Evolutionary conservation across 192 early-diverging fungal genomes (phyloP).

Genomic region (Coemansia pectinata): DNA sequence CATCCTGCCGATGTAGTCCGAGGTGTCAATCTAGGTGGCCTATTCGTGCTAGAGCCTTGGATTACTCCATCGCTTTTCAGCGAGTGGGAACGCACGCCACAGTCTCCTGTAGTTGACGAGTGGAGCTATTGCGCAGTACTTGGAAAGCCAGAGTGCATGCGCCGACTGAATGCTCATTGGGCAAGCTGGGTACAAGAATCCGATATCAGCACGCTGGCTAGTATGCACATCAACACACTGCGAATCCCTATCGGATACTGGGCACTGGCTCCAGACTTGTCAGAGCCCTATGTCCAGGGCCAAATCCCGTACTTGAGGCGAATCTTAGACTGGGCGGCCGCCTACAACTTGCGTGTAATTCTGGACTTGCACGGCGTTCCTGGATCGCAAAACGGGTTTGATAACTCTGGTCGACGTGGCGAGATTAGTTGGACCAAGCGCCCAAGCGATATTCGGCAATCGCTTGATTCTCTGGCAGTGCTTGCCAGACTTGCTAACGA

Average conservation of each 20-base stretch:
- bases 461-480: constrained; percentile 29
- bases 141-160: constrained; percentile 57
- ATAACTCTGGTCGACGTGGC: constrained; percentile 51
- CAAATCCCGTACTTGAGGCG: constrained; percentile 58
- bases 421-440: constrained; percentile 47
- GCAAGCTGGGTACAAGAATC: constrained; percentile 61
- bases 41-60: constrained; percentile 71
- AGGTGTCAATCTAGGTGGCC: constrained; percentile 72
- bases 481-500: constrained; percentile 43
- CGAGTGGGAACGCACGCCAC: constrained; percentile 36
- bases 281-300: constrained; percentile 65
- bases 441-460: constrained; percentile 19
- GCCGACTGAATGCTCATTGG: constrained; percentile 60
- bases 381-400: constrained; percentile 73
- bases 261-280: constrained; percentile 57
- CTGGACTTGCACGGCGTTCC: constrained; percentile 71
- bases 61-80: constrained; percentile 55
- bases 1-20: constrained; percentile 45
- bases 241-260: constrained; percentile 74
- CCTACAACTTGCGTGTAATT: constrained; percentile 66
- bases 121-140: constrained; percentile 62
- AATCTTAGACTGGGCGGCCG: constrained; percentile 63
- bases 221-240: constrained; percentile 65
- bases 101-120: constrained; percentile 59
- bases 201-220: constrained; percentile 58